phyloP scores from a whole-genome alignment of 768 basidiomycete species.

The Gelatoporia subvermispora region DNA sequence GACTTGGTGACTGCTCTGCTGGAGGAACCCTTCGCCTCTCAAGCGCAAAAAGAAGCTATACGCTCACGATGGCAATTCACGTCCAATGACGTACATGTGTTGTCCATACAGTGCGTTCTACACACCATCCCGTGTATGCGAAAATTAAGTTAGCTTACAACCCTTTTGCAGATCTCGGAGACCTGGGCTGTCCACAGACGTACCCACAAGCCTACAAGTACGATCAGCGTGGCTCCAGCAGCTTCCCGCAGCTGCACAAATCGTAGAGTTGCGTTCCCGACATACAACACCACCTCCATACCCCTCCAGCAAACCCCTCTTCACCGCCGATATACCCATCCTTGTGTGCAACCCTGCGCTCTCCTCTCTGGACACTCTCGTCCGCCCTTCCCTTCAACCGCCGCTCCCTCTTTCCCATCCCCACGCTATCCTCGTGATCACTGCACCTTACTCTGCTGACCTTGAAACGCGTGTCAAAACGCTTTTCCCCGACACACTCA shows the following conservation, averaged over 20 bases:
- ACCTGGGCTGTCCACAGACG: background rate
- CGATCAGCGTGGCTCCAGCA: slow-evolving; percentile 53
- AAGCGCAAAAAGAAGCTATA: slow-evolving; percentile 38
- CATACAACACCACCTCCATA: slow-evolving; percentile 3
- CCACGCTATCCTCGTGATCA: slow-evolving; percentile 24
- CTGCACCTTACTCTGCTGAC: slow-evolving; percentile 11
- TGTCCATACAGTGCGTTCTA: slow-evolving; percentile 11
- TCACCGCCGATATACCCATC: slow-evolving; percentile 56
- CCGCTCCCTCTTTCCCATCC: slow-evolving; percentile 22
- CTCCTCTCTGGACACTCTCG: slow-evolving; percentile 39
- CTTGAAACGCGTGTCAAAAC: slow-evolving; percentile 13
- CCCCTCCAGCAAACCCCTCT: slow-evolving; percentile 10
- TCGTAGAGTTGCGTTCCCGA: slow-evolving; percentile 22
- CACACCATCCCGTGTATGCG: background rate
- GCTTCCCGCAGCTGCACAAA: slow-evolving; percentile 38
- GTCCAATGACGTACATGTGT: background rate
- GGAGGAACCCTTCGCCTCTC: slow-evolving; percentile 64
- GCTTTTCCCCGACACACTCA: slow-evolving; percentile 25
- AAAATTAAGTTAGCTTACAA: background rate
- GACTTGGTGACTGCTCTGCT: slow-evolving; percentile 68
- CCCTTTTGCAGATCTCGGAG: slow-evolving; percentile 10
- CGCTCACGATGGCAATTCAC: slow-evolving; percentile 39
- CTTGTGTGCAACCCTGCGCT: slow-evolving; percentile 59
- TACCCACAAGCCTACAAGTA: slow-evolving; percentile 20
- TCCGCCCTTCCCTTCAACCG: slow-evolving; percentile 5